Percentiles rank a stretch among this genome's conserved stretches.
These are phyloP conservation scores for Agapanthus africanus DNA, from an alignment of 106 monocot genomes.

Conservation along the genomic window DNA sequence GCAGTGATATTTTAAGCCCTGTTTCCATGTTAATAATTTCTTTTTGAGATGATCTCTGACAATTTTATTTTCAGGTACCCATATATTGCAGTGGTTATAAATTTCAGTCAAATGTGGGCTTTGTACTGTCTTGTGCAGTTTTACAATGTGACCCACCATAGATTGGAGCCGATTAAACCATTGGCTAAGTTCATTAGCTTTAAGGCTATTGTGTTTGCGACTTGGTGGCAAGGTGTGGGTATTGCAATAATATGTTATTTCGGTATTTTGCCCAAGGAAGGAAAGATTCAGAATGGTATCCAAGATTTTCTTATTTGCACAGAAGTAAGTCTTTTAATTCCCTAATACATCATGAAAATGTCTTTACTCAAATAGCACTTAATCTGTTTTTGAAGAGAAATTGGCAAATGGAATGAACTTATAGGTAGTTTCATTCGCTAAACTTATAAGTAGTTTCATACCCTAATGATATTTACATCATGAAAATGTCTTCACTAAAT, in stretches of 20 bases:
- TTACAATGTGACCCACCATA: slow-evolving; percentile 71
- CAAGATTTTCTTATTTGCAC: slow-evolving; percentile 88
- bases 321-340: slow-evolving; percentile 40
- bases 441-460: no score
- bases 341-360: neutral
- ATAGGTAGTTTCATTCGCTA: no score
- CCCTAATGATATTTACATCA: no score
- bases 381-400: no score
- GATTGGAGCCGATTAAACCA: slow-evolving; percentile 55
- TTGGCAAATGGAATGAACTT: no score
- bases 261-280: slow-evolving; percentile 58
- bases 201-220: slow-evolving; percentile 89
- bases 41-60: neutral
- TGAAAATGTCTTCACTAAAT: no score
- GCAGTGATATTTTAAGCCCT: no score
- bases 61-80: slow-evolving; percentile 55
- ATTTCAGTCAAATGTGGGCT: slow-evolving; percentile 93
- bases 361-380: neutral
- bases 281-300: slow-evolving; percentile 65
- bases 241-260: slow-evolving; percentile 68
- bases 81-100: slow-evolving; percentile 68
- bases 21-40: no score
- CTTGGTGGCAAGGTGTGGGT: slow-evolving; percentile 93
- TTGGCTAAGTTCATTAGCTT: slow-evolving; percentile 91
- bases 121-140: slow-evolving; percentile 85